Evolutionary conservation across 495 filamentous ascomycete genomes (phyloP), one percentile per base, ranked within the genome.

Genomic region (Daldinia concentrica): DNA sequence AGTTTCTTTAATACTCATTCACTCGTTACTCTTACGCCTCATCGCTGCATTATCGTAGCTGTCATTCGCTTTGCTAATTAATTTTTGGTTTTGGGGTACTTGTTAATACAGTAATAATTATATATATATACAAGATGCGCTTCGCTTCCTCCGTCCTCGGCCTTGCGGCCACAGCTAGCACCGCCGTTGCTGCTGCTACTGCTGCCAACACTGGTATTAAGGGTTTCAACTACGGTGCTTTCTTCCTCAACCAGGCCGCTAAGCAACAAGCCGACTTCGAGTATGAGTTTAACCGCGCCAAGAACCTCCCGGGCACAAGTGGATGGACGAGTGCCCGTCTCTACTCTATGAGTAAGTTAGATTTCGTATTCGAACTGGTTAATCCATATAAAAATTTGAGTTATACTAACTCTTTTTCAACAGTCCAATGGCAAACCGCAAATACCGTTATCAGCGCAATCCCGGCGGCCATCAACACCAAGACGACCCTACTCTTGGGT

Each of bases 151-250:
- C 73, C 60, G 64, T 71, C 65, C 76, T 80, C 68, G 79, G 74
- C 64, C 73, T 79, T 24, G 74, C 78, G 57, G 74, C 79, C 39
- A 69, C 76, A 50, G 71, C 74, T 39, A 54, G 68, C 32, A 71
- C 69, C 37, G 66, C 64, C 52, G 51, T 62, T 11, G 72, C 71
- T 30, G 71, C 67, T 43, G 69, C 66, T 7, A 84, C 71, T 36
- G 71, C 67, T 43, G 71, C 62, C 9, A 85, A 86, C 58, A 69
- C 79, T 37, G 85, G 81, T 67, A 82, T 80, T 76, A 84, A 89
- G 66, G 92, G 92, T 61, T 94, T 94, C 86, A 93, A 94, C 84
- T 90, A 92, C 74, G 92, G 91, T 64, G 76, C 86, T 22, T 87
- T 84, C 71, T 77, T 83, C 79, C 66, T 80, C 12, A 88, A 93